Percentiles rank a stretch among this genome's conserved stretches.
These are phyloP conservation scores for Chlamydomonas applanata DNA, from an alignment of 139 green algal species.

Conservation along the genomic window DNA sequence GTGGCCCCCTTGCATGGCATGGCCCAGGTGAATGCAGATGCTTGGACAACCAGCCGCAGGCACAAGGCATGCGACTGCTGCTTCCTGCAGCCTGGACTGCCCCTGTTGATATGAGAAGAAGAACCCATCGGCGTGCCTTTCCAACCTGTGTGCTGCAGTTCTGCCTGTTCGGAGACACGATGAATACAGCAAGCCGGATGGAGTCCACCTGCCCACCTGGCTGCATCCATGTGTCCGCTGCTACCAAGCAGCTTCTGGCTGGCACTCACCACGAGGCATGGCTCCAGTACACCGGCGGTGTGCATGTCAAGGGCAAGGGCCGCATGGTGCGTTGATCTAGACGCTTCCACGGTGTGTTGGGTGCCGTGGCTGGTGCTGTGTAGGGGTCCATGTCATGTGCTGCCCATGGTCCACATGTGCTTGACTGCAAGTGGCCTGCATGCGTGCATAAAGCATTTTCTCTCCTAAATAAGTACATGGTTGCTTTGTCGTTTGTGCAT, in stretches of 20 bases:
- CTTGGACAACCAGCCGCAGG: too few relatives aligned
- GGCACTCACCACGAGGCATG: background rate
- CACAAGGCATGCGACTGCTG: background rate
- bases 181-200: conserved; percentile 54
- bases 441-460: too few relatives aligned
- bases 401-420: too few relatives aligned
- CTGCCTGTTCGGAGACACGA: conserved; percentile 30
- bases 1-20: background rate
- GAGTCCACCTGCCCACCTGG: conserved; percentile 37
- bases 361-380: too few relatives aligned
- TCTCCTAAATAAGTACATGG: too few relatives aligned
- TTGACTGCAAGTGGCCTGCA: too few relatives aligned
- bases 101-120: background rate
- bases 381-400: too few relatives aligned
- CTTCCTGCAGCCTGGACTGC: background rate
- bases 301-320: conserved; percentile 47
- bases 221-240: conserved; percentile 26
- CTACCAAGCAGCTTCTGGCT: background rate
- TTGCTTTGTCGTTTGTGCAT: too few relatives aligned
- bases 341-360: too few relatives aligned
- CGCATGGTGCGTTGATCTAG: conserved; percentile 16
- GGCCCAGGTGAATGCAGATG: background rate
- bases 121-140: background rate
- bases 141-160: too few relatives aligned
- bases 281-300: conserved; percentile 13